A percentile compares a stretch with the other conserved stretches of the same genome.
Evolutionary conservation across 2,329 filamentous ascomycete species (phyloP).

Genomic region (Colletotrichum musicola): DNA sequence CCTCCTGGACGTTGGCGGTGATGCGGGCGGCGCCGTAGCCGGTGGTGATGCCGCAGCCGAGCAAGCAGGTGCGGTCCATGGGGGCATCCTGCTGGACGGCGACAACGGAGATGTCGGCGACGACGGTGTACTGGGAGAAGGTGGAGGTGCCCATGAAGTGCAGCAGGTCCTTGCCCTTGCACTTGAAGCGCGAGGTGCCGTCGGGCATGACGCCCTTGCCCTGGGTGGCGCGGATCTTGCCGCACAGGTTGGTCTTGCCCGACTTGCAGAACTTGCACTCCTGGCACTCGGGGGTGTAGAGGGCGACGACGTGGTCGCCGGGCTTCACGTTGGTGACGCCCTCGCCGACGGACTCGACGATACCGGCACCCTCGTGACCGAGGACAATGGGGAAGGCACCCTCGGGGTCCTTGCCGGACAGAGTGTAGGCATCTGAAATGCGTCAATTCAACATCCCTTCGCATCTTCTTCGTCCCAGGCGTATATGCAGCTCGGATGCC

Average conservation of each 20-base stretch:
- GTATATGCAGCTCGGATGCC: background rate
- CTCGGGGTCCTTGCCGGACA: conserved; percentile 97
- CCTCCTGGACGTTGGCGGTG: conserved; percentile 91
- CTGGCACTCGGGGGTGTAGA: conserved; percentile 95
- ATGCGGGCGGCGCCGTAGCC: conserved; percentile 96
- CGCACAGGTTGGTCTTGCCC: conserved; percentile 98
- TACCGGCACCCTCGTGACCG: conserved; percentile 90
- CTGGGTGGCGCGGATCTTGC: conserved; percentile 96
- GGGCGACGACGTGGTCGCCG: conserved; percentile 90
- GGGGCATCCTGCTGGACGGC: conserved; percentile 90
- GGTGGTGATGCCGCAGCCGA: conserved; percentile 98
- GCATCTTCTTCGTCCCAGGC: background rate
- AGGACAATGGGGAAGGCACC: conserved; percentile 91
- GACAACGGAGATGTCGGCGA: conserved; percentile 98
- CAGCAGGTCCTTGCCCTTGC: conserved; percentile 93
- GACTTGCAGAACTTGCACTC: conserved; percentile 99
- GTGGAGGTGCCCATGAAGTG: conserved; percentile 99
- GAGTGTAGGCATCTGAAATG: conserved; percentile 86
- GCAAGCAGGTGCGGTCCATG: conserved; percentile 95
- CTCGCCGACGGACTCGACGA: conserved; percentile 94
- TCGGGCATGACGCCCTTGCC: conserved; percentile 97
- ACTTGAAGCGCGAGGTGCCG: conserved; percentile 93
- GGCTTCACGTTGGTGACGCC: conserved; percentile 95
- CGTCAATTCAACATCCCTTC: background rate
- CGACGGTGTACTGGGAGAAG: conserved; percentile 98